Percentiles rank a stretch among this genome's conserved stretches.
These are phyloP conservation scores for Penicillium antarcticum DNA, from an alignment of 495 filamentous ascomycete genomes.

Conservation along the genomic window DNA sequence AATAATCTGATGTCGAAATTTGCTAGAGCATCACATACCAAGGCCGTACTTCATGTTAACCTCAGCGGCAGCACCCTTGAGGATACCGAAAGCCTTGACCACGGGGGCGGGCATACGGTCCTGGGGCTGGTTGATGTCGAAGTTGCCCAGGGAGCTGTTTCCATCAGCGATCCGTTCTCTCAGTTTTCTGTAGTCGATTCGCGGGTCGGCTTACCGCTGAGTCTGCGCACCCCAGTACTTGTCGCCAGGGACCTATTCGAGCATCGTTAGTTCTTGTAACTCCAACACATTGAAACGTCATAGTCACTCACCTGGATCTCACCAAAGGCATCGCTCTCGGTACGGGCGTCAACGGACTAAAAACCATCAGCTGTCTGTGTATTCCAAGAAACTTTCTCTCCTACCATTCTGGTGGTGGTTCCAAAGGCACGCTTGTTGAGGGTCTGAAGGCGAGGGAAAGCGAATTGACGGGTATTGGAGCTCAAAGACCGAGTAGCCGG, in stretches of 20 bases:
- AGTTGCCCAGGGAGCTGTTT: constrained; percentile 82
- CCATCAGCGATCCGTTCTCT: constrained; percentile 9
- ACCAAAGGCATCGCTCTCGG: constrained; percentile 95
- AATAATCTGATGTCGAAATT: constrained; percentile 2
- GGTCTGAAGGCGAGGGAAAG: constrained; percentile 42
- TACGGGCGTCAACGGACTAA: constrained; percentile 52
- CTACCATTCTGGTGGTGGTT: constrained; percentile 45
- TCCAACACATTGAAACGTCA: not conserved
- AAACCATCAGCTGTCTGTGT: constrained; percentile 12
- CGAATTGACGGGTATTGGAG: constrained; percentile 33
- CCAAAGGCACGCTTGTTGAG: constrained; percentile 42
- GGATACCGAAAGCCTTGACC: constrained; percentile 89
- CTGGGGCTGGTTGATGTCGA: constrained; percentile 97
- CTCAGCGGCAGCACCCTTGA: constrained; percentile 93
- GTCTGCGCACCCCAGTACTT: constrained; percentile 99
- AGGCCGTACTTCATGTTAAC: constrained; percentile 96
- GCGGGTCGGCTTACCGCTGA: constrained; percentile 60
- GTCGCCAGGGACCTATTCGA: constrained; percentile 71
- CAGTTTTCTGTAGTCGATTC: not conserved
- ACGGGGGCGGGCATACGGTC: constrained; percentile 97
- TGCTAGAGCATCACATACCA: constrained; percentile 53
- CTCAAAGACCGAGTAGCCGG: constrained; percentile 32
- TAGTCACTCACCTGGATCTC: constrained; percentile 62
- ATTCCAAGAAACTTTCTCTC: not conserved
- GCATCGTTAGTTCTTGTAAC: constrained; percentile 18